Conservation (phyloP, 129 eudicot genomes). For the Apium graveolens region DNA sequence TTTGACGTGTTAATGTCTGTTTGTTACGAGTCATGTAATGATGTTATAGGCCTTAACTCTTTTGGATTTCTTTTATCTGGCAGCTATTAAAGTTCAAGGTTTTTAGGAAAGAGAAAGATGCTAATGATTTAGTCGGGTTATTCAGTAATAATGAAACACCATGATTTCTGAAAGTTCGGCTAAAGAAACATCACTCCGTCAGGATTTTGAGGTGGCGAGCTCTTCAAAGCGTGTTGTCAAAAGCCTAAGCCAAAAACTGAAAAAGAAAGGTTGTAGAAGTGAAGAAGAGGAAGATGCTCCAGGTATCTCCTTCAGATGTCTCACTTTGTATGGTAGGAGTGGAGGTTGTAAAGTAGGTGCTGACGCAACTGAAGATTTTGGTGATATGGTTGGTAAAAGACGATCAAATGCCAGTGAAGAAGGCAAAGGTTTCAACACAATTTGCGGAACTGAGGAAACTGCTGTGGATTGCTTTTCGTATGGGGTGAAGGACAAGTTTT, state of each 20-base stretch:
- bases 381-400: constrained; percentile 43
- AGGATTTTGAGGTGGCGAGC: constrained; percentile 57
- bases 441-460: constrained; percentile 59
- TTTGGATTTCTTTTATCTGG: constrained; percentile 15
- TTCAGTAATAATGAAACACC: constrained; percentile 9
- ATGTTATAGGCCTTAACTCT: background rate
- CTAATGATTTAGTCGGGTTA: background rate
- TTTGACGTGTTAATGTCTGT: background rate
- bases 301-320: constrained; percentile 67
- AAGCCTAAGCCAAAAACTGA: constrained; percentile 71
- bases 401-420: constrained; percentile 71
- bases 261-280: constrained; percentile 39
- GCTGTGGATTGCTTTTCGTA: constrained; percentile 68
- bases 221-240: constrained; percentile 72
- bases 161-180: constrained; percentile 30
- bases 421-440: constrained; percentile 44
- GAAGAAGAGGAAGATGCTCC: constrained; percentile 47
- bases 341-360: constrained; percentile 98
- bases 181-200: constrained; percentile 44
- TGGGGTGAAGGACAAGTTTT: constrained; percentile 59
- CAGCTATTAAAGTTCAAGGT: background rate
- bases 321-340: constrained; percentile 56
- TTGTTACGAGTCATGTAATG: background rate
- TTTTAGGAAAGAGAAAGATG: background rate
- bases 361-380: constrained; percentile 57